Evolutionary conservation across 176 grass and related monocot genomes (phyloP).

Genomic region (Olyra latifolia): DNA sequence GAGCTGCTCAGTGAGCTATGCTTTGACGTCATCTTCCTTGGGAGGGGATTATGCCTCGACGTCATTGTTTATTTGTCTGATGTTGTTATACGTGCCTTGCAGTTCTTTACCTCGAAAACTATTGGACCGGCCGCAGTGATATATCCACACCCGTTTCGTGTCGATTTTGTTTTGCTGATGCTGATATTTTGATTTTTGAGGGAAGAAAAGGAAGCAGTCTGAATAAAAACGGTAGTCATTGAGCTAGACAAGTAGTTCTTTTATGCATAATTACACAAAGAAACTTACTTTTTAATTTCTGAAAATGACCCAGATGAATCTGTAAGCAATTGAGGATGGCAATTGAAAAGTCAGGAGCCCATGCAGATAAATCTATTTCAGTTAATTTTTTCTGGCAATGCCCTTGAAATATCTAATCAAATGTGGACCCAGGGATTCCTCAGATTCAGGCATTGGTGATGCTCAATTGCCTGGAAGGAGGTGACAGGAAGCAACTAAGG

Average conservation of each 20-base stretch:
- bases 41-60: neutral
- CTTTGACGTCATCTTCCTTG: neutral
- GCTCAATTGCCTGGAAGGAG: slow-evolving; percentile 15
- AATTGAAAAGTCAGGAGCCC: neutral
- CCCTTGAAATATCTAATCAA: slow-evolving; percentile 23
- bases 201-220: neutral
- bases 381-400: neutral
- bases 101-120: slow-evolving; percentile 1
- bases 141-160: slow-evolving; percentile 9
- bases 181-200: neutral
- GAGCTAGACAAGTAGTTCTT: neutral
- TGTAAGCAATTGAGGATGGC: neutral
- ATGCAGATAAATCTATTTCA: neutral
- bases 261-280: neutral
- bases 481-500: neutral
- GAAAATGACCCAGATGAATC: neutral
- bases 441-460: slow-evolving; percentile 17
- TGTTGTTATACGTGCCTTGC: neutral
- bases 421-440: slow-evolving; percentile 10
- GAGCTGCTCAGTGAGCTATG: slow-evolving; percentile 9
- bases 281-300: slow-evolving; percentile 24
- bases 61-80: neutral
- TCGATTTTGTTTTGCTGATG: neutral
- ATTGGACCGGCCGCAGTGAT: neutral
- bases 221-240: neutral